These are phyloP conservation scores for Reticulomyxa filosa DNA, from an alignment of 78 protist species.

Conservation along the genomic window DNA sequence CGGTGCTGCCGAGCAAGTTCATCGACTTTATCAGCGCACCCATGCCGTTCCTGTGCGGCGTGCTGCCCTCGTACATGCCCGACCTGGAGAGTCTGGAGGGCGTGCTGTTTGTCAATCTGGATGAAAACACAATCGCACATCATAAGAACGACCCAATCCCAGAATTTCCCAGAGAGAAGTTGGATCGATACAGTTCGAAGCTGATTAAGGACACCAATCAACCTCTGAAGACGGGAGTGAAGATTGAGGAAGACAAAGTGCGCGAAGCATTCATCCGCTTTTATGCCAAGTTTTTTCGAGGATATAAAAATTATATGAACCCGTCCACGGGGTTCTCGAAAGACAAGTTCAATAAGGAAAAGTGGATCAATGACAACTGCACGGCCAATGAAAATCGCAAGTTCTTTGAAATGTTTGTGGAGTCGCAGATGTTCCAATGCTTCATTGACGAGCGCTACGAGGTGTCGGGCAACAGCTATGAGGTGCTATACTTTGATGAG, in stretches of 20 bases:
- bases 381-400: too few species aligned
- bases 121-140: neutral
- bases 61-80: neutral
- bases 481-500: slow-evolving; percentile 9
- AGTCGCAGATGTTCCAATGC: slow-evolving; percentile 1
- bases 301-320: too few species aligned
- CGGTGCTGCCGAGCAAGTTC: neutral
- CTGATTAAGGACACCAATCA: too few species aligned
- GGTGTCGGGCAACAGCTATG: neutral
- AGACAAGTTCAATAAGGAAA: neutral
- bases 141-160: neutral
- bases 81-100: neutral
- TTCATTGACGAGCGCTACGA: slow-evolving; percentile 14
- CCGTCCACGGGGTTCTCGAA: neutral
- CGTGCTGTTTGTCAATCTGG: neutral
- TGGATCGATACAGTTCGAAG: too few species aligned
- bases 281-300: too few species aligned
- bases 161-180: too few species aligned
- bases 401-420: too few species aligned
- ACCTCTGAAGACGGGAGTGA: too few species aligned
- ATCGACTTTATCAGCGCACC: slow-evolving; percentile 1
- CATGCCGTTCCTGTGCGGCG: neutral
- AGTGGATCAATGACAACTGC: neutral
- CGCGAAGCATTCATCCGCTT: too few species aligned
- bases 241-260: too few species aligned